Evolutionary conservation across 345 rosid species (phyloP).

Genomic region (Limnanthes douglasii): DNA sequence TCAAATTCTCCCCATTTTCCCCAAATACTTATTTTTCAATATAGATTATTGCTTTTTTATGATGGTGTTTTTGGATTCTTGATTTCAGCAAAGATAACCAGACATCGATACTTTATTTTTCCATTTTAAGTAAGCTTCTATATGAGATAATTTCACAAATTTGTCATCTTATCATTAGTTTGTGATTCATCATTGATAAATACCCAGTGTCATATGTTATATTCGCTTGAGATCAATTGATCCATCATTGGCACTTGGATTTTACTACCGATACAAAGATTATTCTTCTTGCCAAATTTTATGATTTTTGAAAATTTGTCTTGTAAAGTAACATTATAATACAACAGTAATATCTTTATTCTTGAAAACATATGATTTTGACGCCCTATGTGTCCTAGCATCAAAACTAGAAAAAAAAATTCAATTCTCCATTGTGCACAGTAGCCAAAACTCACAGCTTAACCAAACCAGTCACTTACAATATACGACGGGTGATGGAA

Average conservation of each 20-base stretch:
- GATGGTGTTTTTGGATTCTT: constrained; percentile 31
- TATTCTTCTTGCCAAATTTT: constrained; percentile 2
- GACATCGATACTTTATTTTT: constrained; percentile 79
- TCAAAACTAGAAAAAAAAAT: constrained; percentile 56
- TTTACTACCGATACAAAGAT: constrained; percentile 84
- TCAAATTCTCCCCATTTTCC: too few species aligned
- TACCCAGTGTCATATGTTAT: constrained; percentile 37
- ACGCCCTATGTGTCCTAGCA: constrained; percentile 60
- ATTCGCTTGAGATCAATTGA: constrained; percentile 61
- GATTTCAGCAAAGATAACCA: constrained; percentile 28
- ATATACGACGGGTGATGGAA: constrained; percentile 5
- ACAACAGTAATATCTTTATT: too few species aligned
- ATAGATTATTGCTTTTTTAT: neutral
- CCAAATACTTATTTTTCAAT: too few species aligned
- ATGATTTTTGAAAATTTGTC: too few species aligned
- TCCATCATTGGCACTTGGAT: constrained; percentile 86
- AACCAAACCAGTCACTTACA: constrained; percentile 1
- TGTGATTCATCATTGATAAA: neutral
- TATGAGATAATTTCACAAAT: neutral
- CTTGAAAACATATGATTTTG: constrained; percentile 47
- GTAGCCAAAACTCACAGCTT: constrained; percentile 17
- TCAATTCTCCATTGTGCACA: constrained; percentile 76
- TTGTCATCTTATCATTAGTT: neutral
- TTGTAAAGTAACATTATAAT: too few species aligned
- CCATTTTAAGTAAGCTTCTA: constrained; percentile 51